Evolutionary conservation across 805 yeast genomes (phyloP).

Genomic region (Candida piceae): DNA sequence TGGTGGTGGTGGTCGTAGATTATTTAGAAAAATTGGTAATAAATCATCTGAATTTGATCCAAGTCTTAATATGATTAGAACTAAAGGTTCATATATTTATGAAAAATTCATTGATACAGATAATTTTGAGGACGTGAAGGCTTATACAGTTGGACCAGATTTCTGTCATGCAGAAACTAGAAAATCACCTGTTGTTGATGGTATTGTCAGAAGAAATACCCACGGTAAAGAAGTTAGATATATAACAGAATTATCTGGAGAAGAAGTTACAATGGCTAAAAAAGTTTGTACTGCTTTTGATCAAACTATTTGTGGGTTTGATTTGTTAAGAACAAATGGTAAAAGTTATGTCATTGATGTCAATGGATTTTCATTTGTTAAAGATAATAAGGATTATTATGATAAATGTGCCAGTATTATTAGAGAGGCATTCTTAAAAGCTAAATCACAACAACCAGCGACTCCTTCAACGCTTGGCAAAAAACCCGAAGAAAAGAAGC

Average conservation of each 20-base stretch:
- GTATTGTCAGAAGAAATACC: conserved; percentile 93
- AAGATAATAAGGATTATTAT: conserved; percentile 83
- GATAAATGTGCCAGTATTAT: conserved; percentile 76
- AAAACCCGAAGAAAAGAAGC: conserved; percentile 54
- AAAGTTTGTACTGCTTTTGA: conserved; percentile 71
- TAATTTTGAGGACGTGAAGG: conserved; percentile 97
- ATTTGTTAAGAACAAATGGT: conserved; percentile 83
- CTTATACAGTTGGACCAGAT: conserved; percentile 88
- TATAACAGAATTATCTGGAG: conserved; percentile 69
- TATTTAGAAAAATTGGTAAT: conserved; percentile 94
- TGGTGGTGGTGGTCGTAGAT: conserved; percentile 96
- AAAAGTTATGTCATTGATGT: conserved; percentile 92
- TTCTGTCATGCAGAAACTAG: conserved; percentile 98
- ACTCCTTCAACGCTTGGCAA: conserved; percentile 29
- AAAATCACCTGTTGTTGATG: conserved; percentile 99
- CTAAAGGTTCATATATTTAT: conserved; percentile 86
- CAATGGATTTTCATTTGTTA: conserved; percentile 96
- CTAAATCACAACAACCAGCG: conserved; percentile 44
- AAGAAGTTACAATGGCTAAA: conserved; percentile 76
- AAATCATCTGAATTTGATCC: conserved; percentile 96
- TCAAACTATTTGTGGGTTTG: conserved; percentile 97
- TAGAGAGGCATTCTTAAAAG: conserved; percentile 66
- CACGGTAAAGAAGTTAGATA: conserved; percentile 96
- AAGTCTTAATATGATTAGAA: conserved; percentile 63
- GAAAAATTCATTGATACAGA: conserved; percentile 97